Conservation (phyloP, 176 grass and related monocot genomes). For the Carex littledalei region DNA sequence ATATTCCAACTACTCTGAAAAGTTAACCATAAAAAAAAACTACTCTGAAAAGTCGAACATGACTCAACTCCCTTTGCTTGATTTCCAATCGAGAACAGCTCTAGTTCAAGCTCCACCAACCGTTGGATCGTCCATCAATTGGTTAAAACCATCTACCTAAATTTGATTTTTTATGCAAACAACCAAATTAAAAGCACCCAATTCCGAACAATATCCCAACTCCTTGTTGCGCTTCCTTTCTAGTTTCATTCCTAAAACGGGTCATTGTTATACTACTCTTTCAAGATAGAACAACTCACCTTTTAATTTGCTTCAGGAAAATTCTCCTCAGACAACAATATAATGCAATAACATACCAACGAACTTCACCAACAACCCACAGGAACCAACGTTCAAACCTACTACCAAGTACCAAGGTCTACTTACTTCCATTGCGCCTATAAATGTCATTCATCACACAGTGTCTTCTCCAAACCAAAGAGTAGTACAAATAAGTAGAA, state of each 20-base stretch:
- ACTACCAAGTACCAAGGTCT: constrained; percentile 23
- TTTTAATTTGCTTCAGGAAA: neutral
- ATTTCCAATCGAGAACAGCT: neutral
- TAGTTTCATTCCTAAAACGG: neutral
- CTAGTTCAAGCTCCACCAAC: neutral
- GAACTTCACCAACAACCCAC: constrained; percentile 20
- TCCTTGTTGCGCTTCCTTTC: neutral
- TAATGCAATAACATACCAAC: neutral
- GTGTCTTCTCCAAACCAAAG: constrained; percentile 3
- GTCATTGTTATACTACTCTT: neutral
- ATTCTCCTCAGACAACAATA: neutral
- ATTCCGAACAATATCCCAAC: neutral
- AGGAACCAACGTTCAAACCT: constrained; percentile 31
- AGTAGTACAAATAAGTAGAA: neutral
- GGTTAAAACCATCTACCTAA: neutral
- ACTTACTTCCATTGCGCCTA: neutral
- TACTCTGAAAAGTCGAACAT: neutral
- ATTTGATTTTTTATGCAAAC: constrained; percentile 3
- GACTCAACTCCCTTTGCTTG: neutral
- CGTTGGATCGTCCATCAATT: constrained; percentile 11
- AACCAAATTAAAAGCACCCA: neutral
- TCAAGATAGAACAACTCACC: neutral
- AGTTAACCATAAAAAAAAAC: neutral
- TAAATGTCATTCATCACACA: constrained; percentile 24
- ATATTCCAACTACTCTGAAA: constrained; percentile 7